Conservation (phyloP, 345 rosid genomes). For the Geranium rotundifolium region DNA sequence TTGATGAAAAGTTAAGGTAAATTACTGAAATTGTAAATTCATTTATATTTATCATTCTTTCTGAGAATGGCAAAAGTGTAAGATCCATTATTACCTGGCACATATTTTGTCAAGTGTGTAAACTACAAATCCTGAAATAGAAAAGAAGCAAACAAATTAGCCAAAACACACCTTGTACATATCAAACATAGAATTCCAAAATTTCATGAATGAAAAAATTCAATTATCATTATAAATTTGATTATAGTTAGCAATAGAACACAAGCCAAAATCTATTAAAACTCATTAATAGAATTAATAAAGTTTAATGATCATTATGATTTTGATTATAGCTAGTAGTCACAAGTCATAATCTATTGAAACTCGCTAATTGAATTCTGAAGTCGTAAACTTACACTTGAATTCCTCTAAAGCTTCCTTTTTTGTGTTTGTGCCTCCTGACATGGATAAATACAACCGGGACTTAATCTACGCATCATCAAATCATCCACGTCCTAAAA, state of each 20-base stretch:
- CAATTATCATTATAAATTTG: too few species aligned
- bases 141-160: neutral
- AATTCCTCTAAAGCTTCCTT: constrained; percentile 59
- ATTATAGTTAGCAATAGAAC: too few species aligned
- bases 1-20: too few species aligned
- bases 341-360: neutral
- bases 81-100: constrained; percentile 34
- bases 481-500: constrained; percentile 68
- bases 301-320: too few species aligned
- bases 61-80: too few species aligned
- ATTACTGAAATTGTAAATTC: neutral
- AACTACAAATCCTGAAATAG: constrained; percentile 46
- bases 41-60: neutral
- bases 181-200: too few species aligned
- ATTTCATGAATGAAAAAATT: too few species aligned
- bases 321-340: neutral
- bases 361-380: neutral
- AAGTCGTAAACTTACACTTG: constrained; percentile 39
- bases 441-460: constrained; percentile 48
- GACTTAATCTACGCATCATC: constrained; percentile 77
- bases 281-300: too few species aligned
- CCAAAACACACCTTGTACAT: too few species aligned
- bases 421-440: constrained; percentile 51
- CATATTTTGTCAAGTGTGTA: constrained; percentile 59
- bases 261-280: too few species aligned